Conservation (phyloP, 768 basidiomycete species). For the Gyrodon lividus region DNA sequence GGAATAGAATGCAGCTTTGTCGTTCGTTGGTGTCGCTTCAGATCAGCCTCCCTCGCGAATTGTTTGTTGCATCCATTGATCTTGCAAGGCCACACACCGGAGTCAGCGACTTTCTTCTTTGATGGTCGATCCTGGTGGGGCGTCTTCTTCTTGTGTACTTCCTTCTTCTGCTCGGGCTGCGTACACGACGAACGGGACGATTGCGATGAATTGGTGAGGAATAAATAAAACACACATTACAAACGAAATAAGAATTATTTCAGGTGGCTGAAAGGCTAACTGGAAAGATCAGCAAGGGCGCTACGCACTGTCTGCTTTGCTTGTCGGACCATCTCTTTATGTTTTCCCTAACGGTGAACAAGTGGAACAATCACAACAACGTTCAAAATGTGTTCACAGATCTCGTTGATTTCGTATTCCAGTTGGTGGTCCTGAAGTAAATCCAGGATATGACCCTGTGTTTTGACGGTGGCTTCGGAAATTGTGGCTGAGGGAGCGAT, state of each 20-base stretch:
- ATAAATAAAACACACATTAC: neutral
- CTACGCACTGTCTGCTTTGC: constrained; percentile 36
- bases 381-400: constrained; percentile 10
- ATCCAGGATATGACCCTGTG: neutral
- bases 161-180: constrained; percentile 43
- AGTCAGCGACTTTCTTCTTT: constrained; percentile 49
- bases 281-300: constrained; percentile 11
- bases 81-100: constrained; percentile 74
- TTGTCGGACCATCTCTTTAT: constrained; percentile 30
- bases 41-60: constrained; percentile 79
- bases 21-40: constrained; percentile 79
- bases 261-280: constrained; percentile 22
- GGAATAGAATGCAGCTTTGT: constrained; percentile 76
- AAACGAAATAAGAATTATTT: constrained; percentile 4
- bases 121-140: constrained; percentile 43
- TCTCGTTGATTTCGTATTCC: constrained; percentile 1
- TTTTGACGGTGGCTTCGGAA: constrained; percentile 18
- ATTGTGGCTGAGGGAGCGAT: constrained; percentile 29
- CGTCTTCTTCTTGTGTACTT: constrained; percentile 39
- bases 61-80: constrained; percentile 81
- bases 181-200: constrained; percentile 5
- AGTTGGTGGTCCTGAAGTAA: neutral
- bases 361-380: constrained; percentile 13
- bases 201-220: constrained; percentile 3
- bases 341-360: neutral